phyloP scores from a whole-genome alignment of 2,329 filamentous ascomycete genomes.

The Ceratocystis huliohia region DNA sequence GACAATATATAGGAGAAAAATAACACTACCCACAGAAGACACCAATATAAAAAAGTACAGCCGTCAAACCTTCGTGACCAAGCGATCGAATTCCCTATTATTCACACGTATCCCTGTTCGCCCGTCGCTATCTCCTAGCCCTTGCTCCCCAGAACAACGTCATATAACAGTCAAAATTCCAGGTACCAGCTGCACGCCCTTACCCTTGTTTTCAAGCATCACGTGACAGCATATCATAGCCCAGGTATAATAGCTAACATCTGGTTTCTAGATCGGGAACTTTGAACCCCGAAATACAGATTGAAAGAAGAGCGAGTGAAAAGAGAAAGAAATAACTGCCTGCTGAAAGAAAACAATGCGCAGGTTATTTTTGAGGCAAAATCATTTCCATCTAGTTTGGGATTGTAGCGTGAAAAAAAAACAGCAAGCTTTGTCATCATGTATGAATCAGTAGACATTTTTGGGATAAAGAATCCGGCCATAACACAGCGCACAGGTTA shows the following conservation, averaged over 20 bases:
- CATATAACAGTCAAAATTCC: not conserved
- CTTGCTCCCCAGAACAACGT: not conserved
- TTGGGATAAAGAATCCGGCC: too few relatives aligned
- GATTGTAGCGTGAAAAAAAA: too few relatives aligned
- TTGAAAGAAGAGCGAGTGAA: not conserved
- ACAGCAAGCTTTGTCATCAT: too few relatives aligned
- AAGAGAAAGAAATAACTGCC: not conserved
- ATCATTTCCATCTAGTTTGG: too few relatives aligned
- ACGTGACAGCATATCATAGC: not conserved
- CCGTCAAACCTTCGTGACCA: too few relatives aligned
- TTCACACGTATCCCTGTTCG: not conserved
- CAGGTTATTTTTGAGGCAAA: not conserved
- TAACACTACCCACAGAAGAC: too few relatives aligned
- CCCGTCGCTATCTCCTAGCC: not conserved
- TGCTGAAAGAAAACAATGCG: not conserved
- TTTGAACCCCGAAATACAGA: not conserved
- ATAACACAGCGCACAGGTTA: not conserved
- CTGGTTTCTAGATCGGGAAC: not conserved
- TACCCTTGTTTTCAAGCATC: not conserved
- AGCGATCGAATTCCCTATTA: too few relatives aligned
- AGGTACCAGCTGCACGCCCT: slow-evolving; percentile 7
- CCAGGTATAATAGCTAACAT: not conserved
- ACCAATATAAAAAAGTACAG: too few relatives aligned
- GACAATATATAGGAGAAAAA: too few relatives aligned
- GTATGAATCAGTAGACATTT: too few relatives aligned